Conservation (phyloP, 1,139 yeast species). For the Kurtzmaniella quercitrusa region DNA sequence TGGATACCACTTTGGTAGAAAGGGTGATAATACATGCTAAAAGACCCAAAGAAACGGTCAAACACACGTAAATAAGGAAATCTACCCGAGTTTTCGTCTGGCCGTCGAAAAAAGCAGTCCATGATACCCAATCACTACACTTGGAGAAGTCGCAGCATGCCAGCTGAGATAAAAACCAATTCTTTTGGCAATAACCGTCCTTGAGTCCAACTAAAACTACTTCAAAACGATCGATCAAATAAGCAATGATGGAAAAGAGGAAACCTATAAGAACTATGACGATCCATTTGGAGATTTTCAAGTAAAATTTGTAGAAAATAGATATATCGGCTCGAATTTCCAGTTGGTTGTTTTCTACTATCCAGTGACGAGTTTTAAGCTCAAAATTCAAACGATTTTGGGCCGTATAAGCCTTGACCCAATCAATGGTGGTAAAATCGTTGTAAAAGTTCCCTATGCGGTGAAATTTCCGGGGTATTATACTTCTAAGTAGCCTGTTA, state of each 20-base stretch:
- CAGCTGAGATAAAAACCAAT: conserved; percentile 44
- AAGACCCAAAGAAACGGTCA: conserved; percentile 41
- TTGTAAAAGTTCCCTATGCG: conserved; percentile 43
- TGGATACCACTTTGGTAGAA: conserved; percentile 37
- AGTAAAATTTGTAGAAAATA: conserved; percentile 22
- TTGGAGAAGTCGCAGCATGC: conserved; percentile 33
- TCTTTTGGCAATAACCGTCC: conserved; percentile 49
- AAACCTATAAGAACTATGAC: conserved; percentile 47
- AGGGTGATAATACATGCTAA: conserved; percentile 48
- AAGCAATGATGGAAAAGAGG: conserved; percentile 49
- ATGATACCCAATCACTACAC: conserved; percentile 44
- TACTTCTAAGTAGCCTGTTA: conserved; percentile 15
- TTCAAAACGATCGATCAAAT: conserved; percentile 48
- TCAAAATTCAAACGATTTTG: conserved; percentile 45
- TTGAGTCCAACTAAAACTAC: conserved; percentile 49
- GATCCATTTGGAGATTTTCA: conserved; percentile 41
- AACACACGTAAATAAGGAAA: conserved; percentile 35
- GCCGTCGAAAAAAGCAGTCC: conserved; percentile 33
- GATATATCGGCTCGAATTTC: conserved; percentile 14
- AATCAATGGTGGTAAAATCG: conserved; percentile 68
- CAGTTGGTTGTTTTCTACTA: conserved; percentile 12
- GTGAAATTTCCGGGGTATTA: conserved; percentile 16
- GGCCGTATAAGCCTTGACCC: conserved; percentile 51
- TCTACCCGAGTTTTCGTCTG: conserved; percentile 19
- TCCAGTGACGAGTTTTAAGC: conserved; percentile 24